Base-by-base conservation (phyloP, 176 grass and related monocot genomes). In the Zoysia pacifica region DNA sequence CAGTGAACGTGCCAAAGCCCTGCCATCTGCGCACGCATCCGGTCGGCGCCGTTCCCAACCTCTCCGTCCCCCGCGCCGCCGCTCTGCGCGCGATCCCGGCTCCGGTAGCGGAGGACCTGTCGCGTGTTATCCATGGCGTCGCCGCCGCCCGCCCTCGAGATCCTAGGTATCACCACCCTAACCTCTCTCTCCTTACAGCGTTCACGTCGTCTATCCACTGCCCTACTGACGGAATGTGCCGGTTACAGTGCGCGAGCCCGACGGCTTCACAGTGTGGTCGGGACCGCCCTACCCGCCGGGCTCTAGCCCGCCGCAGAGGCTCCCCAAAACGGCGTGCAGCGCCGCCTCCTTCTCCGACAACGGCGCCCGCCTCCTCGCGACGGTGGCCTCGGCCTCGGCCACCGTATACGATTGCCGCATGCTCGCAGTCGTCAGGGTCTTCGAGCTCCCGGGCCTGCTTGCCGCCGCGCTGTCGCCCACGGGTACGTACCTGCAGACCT, bases 401-500 rank as follows among this genome's bases (percentile, higher is more conserved):
- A 89, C 85, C 49, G 90, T 97, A 49, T 92, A 94, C 69, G 87
- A 94, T 48, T 79, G 89, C 70, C 70, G 73, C 39, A 80, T 81
- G 11, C 75, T 88, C 61, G 51, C 73, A 18, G 86, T 92, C 28
- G 79, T 97, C 69, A 91, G 75, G 77, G 76, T 69, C 67, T 93
- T 98, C 52, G 95, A 98, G 44, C 84, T 98, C 56, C 90, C 90
- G 47, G 87, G 87, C 62, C 87, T 94, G 44, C 86, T 92, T 37
- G 83, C 87, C 51, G 81, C 92, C 2, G 50, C 75, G 44, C 83
- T 98, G 62, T 98, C 92, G 66, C 92, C 92, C 70, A 81, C 90
- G 16, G 92, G 95, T 11, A 50, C 87, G 20, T 98, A 87, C 79
- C 86, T 98, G 62, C 95, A 94, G 83, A 94, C 95, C 66, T 98